phyloP scores from a whole-genome alignment of 177 flowering plant species.

The Vitis hybrid region DNA sequence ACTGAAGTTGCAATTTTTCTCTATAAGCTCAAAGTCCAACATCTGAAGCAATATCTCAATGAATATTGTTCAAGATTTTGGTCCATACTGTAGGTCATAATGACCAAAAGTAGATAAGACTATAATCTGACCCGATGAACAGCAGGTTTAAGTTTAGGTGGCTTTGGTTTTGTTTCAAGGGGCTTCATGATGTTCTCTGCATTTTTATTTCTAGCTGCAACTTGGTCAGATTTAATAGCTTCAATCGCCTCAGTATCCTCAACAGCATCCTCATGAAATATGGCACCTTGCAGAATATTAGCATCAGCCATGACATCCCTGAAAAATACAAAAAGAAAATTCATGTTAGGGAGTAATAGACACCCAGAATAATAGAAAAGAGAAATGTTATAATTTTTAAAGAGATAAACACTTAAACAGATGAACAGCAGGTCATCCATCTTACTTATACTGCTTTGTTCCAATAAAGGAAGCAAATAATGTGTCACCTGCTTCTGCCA shows the following conservation, averaged over 20 bases:
- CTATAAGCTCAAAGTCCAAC: no score
- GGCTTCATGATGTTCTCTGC: conserved; percentile 37
- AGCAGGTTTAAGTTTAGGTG: conserved; percentile 71
- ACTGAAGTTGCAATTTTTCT: no score
- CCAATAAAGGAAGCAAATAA: conserved; percentile 96
- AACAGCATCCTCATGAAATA: conserved; percentile 76
- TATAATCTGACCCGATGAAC: conserved; percentile 73
- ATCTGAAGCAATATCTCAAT: no score
- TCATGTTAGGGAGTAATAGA: no score
- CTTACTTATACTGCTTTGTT: conserved; percentile 95
- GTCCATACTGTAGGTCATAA: neutral
- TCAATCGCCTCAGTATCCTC: conserved; percentile 52
- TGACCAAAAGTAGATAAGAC: neutral
- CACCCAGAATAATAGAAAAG: neutral
- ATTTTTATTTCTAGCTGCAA: conserved; percentile 34
- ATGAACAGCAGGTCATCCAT: conserved; percentile 1
- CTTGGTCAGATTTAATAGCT: conserved; percentile 31
- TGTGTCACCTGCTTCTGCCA: conserved; percentile 98
- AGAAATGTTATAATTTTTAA: conserved; percentile 2
- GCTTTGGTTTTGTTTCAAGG: conserved; percentile 48
- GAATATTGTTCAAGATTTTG: neutral
- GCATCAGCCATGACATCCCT: conserved; percentile 96
- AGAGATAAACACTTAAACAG: neutral
- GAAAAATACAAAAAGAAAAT: conserved; percentile 5
- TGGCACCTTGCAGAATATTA: conserved; percentile 91